A percentile compares a stretch with the other conserved stretches of the same genome.
Conservation (phyloP, 2,329 filamentous ascomycete genomes). For the Fusarium sp. region DNA sequence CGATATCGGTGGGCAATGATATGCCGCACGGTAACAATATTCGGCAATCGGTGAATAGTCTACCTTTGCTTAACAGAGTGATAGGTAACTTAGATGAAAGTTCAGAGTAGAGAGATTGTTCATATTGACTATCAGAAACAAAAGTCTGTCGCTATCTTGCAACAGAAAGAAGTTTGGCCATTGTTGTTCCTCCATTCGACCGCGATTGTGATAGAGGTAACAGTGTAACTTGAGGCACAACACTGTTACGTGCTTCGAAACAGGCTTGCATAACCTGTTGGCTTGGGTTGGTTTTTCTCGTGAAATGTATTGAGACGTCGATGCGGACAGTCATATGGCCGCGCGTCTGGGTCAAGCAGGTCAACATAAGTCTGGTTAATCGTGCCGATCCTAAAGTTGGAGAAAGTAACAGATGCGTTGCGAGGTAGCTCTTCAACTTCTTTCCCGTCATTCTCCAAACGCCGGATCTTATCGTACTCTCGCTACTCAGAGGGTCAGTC, state of each 20-base stretch:
- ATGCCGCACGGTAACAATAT: neutral
- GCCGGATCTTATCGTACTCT: neutral
- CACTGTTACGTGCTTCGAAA: neutral
- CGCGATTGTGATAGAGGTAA: no score
- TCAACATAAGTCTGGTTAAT: neutral
- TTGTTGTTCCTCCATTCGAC: no score
- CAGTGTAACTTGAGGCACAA: neutral
- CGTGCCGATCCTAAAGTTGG: neutral
- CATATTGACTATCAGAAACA: neutral
- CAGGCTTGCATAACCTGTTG: neutral
- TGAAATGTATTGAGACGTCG: neutral
- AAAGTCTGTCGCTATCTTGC: rapidly evolving
- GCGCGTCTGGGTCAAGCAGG: neutral
- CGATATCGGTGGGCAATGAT: neutral
- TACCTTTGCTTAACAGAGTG: neutral
- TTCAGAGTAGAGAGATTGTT: neutral
- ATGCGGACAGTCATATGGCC: neutral
- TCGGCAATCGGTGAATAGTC: neutral
- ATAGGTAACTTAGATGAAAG: neutral
- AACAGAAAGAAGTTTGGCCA: neutral
- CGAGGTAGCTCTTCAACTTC: neutral
- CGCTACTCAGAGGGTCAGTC: neutral
- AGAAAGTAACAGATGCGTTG: neutral
- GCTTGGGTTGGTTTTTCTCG: neutral
- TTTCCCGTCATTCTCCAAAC: neutral